Percentiles rank a stretch among this genome's conserved stretches.
Evolutionary conservation across 139 green algal genomes (phyloP).

Genomic region (Pseudopediastrum boryanum): DNA sequence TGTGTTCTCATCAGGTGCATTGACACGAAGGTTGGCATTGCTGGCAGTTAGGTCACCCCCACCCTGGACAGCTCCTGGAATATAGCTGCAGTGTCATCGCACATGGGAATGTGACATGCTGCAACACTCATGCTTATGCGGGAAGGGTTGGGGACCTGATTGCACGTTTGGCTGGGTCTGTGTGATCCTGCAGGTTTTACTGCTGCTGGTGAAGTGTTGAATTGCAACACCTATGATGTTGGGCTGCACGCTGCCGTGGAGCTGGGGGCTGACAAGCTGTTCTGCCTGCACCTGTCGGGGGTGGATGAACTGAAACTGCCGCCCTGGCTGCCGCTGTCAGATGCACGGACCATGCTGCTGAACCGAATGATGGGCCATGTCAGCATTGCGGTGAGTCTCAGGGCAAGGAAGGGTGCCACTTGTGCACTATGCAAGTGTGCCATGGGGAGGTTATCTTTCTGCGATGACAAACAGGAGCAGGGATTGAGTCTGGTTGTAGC

Average conservation of each 20-base stretch:
- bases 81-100: not conserved
- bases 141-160: too few relatives aligned
- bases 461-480: too few relatives aligned
- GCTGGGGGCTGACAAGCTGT: slow-evolving; percentile 94
- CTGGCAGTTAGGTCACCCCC: too few relatives aligned
- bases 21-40: too few relatives aligned
- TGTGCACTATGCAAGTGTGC: too few relatives aligned
- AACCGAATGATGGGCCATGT: slow-evolving; percentile 50
- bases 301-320: slow-evolving; percentile 67
- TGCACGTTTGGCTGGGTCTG: too few relatives aligned
- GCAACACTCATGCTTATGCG: too few relatives aligned
- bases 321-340: slow-evolving; percentile 78
- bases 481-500: too few relatives aligned
- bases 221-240: slow-evolving; percentile 95
- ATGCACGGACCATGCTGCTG: slow-evolving; percentile 73
- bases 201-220: slow-evolving; percentile 89
- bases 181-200: slow-evolving; percentile 63
- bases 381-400: not conserved
- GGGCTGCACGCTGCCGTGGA: slow-evolving; percentile 67
- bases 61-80: not conserved
- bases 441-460: too few relatives aligned
- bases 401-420: not conserved
- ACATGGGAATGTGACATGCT: too few relatives aligned
- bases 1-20: too few relatives aligned
- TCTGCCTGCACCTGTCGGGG: slow-evolving; percentile 81